Base-by-base conservation (phyloP, 345 rosid species). In the Eucalyptus marginata region DNA sequence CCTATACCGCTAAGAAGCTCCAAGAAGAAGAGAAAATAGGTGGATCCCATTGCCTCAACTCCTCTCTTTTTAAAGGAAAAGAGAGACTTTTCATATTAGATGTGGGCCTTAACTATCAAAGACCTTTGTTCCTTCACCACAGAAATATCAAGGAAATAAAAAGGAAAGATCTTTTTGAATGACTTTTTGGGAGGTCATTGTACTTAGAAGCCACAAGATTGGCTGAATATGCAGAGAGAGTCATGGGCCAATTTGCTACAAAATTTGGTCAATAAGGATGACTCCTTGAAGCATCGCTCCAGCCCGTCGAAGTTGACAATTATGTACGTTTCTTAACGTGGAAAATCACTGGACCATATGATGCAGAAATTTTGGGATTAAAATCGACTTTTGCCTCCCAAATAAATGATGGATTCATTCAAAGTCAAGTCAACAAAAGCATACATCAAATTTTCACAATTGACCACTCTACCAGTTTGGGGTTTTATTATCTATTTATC, bases 401-500 rank as follows among this genome's bases (percentile, higher is more conserved):
- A 56, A 58, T 25, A 58, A 58, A 58, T 58, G 13, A 13, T 0
- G 1, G 29, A 58, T 58, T 24, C 29, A 58, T 58, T 58, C 64
- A 10, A 58, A 58, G 64, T 58, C 29, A 24, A 56, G 29, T 56
- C 29, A 56, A 56, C 62, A 56, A 56, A 56, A 56, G 29, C 1
- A 56, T 1, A 56, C 5, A 24, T 24, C 3, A 9, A 56, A 9
- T 56, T 56, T 24, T 10, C 13, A 0, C 18, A 50, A 50, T 50
- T 50, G 52, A 50, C 1, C 0, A 5, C 7, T 1, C 0, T 6
- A 50, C 15, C 7, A 15, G 3, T 0, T 50, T 50, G 3, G 0
- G 1, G 52, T 50, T 50, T 50, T 50, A 50, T 6, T 1, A 0
- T 50, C 0, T 50, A 0, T 50, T 50, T 50, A 7, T 40, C 43